A percentile compares a stretch with the other conserved stretches of the same genome.
These are phyloP conservation scores for Dendrobium chrysotoxum DNA, from an alignment of 106 monocot genomes.

Conservation along the genomic window DNA sequence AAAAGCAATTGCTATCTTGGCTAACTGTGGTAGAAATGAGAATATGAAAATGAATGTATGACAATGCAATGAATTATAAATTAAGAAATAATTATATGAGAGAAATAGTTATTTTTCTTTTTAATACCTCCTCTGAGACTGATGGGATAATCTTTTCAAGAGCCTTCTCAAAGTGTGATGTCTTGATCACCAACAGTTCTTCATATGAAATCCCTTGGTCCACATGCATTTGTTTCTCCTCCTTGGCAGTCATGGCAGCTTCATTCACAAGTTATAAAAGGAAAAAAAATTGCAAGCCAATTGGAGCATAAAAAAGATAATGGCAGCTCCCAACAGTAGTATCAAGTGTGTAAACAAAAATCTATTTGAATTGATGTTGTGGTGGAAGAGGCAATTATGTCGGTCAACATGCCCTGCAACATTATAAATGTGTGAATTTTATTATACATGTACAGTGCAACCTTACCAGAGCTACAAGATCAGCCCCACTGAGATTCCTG, in stretches of 20 bases:
- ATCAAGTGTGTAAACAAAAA: not conserved
- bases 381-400: not conserved
- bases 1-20: too few relatives aligned
- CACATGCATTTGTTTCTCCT: slow-evolving; percentile 33
- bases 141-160: slow-evolving; percentile 39
- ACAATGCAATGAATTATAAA: too few relatives aligned
- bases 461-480: slow-evolving; percentile 52
- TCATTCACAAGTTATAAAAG: slow-evolving; percentile 45
- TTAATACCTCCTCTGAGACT: slow-evolving; percentile 49
- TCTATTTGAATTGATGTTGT: not conserved
- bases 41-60: too few relatives aligned
- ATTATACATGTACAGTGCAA: not conserved
- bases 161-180: slow-evolving; percentile 58
- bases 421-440: not conserved
- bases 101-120: not conserved
- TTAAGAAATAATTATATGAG: too few relatives aligned
- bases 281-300: not conserved
- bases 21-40: too few relatives aligned
- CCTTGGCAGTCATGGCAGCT: slow-evolving; percentile 48
- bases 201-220: slow-evolving; percentile 10
- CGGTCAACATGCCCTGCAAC: not conserved
- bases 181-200: slow-evolving; percentile 25
- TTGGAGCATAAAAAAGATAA: not conserved
- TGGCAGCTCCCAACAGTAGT: not conserved
- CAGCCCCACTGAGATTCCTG: slow-evolving; percentile 60